Evolutionary conservation across 176 grass and related monocot genomes (phyloP), one percentile per base, ranked within the genome.

Genomic region (Bolboschoenus planiculmis): DNA sequence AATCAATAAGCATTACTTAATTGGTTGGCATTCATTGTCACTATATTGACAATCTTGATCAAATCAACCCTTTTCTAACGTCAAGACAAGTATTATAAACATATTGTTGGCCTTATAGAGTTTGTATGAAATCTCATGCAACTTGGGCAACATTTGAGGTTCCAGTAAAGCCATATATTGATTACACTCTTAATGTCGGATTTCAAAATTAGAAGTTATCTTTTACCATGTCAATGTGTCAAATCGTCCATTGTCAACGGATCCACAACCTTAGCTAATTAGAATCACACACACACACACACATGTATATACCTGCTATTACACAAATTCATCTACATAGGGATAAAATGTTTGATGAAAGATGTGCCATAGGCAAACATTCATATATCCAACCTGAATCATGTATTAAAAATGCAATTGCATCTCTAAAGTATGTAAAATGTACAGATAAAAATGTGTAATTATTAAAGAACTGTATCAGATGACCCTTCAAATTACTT

Each of bases 391-490:
- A 64, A 34, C 26, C 29, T 64, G 9, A 64, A 64, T 16, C 60
- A 64, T 64, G 10, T 26, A 23, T 58, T 58, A 13, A 1, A 58
- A 58, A 58, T 58, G 21, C 2, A 58, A 58, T 64, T 15, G 29
- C 4, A 31, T 34, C 23, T 30, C 37, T 13, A 31, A 60, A 40
- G 42, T 39, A 56, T 20, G 71, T 53, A 31, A 81, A 15, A 33
- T 11, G n/a, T 63, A 89, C 36, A 65, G 10, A 79, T 35, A 20
- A 76, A 37, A 31, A 4, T 30, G 4, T 64, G 18, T 88, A 62
- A 83, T 56, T 21, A 15, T 78, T 20, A 58, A 50, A 6, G 0
- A 35, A 81, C 1, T 50, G 23, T 10, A 13, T 10, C 56, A 82
- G 54, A 72, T 13, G 39, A 18, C 37, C 10, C 35, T 71, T 43